phyloP scores from a whole-genome alignment of 257 asterid species.

The Capsicum baccatum region DNA sequence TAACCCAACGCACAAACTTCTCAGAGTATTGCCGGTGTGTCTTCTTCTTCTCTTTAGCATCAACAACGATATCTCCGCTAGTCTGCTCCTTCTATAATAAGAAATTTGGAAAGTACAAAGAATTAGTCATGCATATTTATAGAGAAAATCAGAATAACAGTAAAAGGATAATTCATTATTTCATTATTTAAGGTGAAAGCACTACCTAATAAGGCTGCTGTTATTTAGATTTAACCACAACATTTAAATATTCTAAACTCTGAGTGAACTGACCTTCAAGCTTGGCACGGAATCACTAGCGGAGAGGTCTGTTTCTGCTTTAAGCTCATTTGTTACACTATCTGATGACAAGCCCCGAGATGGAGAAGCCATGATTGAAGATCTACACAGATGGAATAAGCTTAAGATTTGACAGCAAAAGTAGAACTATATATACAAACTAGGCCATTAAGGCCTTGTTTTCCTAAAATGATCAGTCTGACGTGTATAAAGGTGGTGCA shows the following conservation, averaged over 20 bases:
- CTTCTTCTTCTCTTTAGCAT: conserved; percentile 31
- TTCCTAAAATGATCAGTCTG: not conserved
- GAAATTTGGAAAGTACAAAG: not conserved
- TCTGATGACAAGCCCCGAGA: conserved; percentile 52
- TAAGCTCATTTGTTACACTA: conserved; percentile 41
- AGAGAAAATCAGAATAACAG: not conserved
- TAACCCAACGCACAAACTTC: conserved; percentile 71
- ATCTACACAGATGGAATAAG: conserved; percentile 50
- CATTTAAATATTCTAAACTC: not conserved
- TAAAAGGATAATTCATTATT: not conserved
- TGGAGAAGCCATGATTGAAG: conserved; percentile 60
- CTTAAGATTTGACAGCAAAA: conserved; percentile 22
- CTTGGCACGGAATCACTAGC: conserved; percentile 49
- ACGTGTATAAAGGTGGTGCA: not conserved
- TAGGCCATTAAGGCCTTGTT: not conserved
- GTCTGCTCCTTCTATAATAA: conserved; percentile 38
- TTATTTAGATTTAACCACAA: not conserved
- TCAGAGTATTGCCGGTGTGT: conserved; percentile 50
- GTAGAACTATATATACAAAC: not conserved
- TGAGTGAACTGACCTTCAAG: conserved; percentile 56
- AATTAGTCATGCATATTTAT: not conserved
- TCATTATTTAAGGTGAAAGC: too few species aligned
- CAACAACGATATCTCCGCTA: conserved; percentile 33
- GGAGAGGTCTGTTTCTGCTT: conserved; percentile 45
- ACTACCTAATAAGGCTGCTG: too few species aligned